These are phyloP conservation scores for Pseudocercospora pini-densiflorae DNA, from an alignment of 2,329 filamentous ascomycete genomes.

Conservation along the genomic window DNA sequence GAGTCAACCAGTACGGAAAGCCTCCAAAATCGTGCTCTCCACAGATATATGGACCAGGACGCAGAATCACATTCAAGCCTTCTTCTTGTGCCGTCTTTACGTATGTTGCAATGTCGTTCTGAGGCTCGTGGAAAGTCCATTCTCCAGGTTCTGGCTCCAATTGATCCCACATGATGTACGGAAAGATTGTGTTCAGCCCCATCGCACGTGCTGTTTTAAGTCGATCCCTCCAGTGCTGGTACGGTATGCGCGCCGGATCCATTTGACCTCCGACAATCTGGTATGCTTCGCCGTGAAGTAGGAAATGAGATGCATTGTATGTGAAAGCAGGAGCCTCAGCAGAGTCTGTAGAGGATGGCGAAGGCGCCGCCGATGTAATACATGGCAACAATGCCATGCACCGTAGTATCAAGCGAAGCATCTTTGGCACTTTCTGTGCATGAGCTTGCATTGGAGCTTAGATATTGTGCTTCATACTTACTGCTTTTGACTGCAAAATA, in stretches of 20 bases:
- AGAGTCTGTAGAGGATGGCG: neutral
- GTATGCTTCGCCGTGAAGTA: slow-evolving; percentile 16
- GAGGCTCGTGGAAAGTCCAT: slow-evolving; percentile 45
- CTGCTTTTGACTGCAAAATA: neutral
- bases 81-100: slow-evolving; percentile 54
- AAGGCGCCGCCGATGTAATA: neutral
- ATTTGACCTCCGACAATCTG: slow-evolving; percentile 57
- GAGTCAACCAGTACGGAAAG: slow-evolving; percentile 53
- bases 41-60: slow-evolving; percentile 56
- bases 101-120: slow-evolving; percentile 56
- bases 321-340: slow-evolving; percentile 10
- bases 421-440: neutral
- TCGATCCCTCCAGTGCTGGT: slow-evolving; percentile 53
- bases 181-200: slow-evolving; percentile 58
- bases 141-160: slow-evolving; percentile 48
- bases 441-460: neutral
- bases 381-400: neutral
- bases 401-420: neutral
- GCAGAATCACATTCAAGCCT: slow-evolving; percentile 52
- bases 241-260: slow-evolving; percentile 56
- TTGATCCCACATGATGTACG: slow-evolving; percentile 58
- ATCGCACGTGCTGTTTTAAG: slow-evolving; percentile 51
- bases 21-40: slow-evolving; percentile 57
- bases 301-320: slow-evolving; percentile 17
- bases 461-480: neutral